Conservation (phyloP, 2,329 filamentous ascomycete species). For the Mycosphaerelloides madeirae region DNA sequence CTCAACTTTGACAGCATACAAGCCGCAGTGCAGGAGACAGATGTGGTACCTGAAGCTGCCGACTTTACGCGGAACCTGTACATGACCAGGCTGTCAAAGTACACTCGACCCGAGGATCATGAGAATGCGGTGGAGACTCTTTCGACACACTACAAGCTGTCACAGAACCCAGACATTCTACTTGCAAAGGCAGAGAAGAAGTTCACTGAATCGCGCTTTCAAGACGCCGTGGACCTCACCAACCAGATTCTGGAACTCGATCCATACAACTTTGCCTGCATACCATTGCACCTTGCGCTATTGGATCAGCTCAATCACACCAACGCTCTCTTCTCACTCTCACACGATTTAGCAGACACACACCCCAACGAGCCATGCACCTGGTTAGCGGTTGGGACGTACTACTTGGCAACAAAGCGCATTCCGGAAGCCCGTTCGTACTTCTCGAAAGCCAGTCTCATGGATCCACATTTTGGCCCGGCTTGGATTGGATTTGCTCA, state of each 20-base stretch:
- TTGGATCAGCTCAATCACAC: constrained; percentile 82
- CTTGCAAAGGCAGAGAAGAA: constrained; percentile 84
- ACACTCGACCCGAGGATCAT: constrained; percentile 79
- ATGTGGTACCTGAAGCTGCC: constrained; percentile 74
- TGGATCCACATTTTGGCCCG: constrained; percentile 94
- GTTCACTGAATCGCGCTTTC: constrained; percentile 91
- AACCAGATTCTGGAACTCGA: constrained; percentile 75
- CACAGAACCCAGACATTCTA: constrained; percentile 81
- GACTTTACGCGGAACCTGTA: constrained; percentile 96
- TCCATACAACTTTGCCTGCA: constrained; percentile 81
- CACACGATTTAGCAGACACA: constrained; percentile 86
- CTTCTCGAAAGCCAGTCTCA: constrained; percentile 95
- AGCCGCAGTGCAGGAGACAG: constrained; percentile 55
- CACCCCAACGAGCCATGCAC: constrained; percentile 87
- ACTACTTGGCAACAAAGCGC: constrained; percentile 84
- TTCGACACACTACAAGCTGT: constrained; percentile 86
- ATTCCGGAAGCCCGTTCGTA: constrained; percentile 91
- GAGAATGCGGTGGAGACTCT: constrained; percentile 82
- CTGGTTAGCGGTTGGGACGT: constrained; percentile 91
- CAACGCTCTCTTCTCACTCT: constrained; percentile 83
- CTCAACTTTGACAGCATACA: constrained; percentile 83
- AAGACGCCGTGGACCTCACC: constrained; percentile 78
- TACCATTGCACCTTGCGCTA: constrained; percentile 87
- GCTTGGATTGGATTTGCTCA: constrained; percentile 99
- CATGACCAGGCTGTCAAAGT: constrained; percentile 91